These are phyloP conservation scores for Aspergillus phoenicis DNA, from an alignment of 2,329 filamentous ascomycete genomes.

Conservation along the genomic window DNA sequence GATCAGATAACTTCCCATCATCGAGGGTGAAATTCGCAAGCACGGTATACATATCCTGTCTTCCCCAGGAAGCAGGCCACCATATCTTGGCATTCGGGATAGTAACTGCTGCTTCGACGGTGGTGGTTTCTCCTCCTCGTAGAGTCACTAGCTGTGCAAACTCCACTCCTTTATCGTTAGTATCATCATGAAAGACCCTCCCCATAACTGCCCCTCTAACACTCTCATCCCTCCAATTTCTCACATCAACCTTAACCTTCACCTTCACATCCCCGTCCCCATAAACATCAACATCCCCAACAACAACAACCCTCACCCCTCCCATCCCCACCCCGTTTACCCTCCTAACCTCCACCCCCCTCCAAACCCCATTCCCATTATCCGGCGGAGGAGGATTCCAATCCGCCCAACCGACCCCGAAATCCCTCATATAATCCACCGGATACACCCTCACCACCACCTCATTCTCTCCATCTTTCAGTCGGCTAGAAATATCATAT, in stretches of 20 bases:
- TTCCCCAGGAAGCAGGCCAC: slow-evolving; percentile 65
- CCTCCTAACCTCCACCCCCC: slow-evolving; percentile 53
- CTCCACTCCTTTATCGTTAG: neutral
- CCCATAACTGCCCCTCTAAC: rapidly evolving
- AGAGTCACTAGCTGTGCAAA: slow-evolving; percentile 44
- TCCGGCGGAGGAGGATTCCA: slow-evolving; percentile 66
- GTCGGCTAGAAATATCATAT: slow-evolving; percentile 55
- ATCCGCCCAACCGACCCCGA: slow-evolving; percentile 63
- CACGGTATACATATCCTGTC: slow-evolving; percentile 55
- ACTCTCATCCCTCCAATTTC: no score
- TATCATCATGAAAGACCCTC: no score
- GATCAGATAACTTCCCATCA: slow-evolving; percentile 35
- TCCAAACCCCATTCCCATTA: slow-evolving; percentile 66
- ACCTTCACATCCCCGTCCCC: slow-evolving; percentile 11
- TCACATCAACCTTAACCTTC: neutral
- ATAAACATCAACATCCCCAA: no score
- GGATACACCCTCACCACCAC: slow-evolving; percentile 59
- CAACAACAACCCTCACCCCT: no score
- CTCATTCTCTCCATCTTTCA: slow-evolving; percentile 50
- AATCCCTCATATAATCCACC: slow-evolving; percentile 61
- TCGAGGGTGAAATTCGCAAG: slow-evolving; percentile 30
- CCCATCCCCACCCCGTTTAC: no score
- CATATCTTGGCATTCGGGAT: slow-evolving; percentile 56
- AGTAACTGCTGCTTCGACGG: slow-evolving; percentile 42
- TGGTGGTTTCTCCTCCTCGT: slow-evolving; percentile 40